Base-by-base conservation (phyloP, 2,329 filamentous ascomycete species). In the Sporothrix pallida region DNA sequence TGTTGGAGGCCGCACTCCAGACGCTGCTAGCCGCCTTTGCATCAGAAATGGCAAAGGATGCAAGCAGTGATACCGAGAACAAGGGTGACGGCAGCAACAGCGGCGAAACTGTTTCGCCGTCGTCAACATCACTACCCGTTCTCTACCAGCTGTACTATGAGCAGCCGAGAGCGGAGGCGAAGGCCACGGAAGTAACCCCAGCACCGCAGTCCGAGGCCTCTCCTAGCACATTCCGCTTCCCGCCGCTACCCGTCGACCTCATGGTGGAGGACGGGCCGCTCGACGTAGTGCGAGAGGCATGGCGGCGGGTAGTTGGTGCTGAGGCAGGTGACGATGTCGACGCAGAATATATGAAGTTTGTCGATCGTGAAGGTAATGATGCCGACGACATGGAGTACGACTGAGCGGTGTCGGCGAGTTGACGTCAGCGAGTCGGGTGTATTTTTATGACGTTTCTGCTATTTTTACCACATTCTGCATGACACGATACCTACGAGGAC, bases 181-280 rank as follows among this genome's bases (percentile, higher is more conserved):
- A 17, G 1, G 31, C 1, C 42, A 44, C 4, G 17, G 63, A 17
- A 58, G 23, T 37, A 37, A 37, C 31, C 31, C 5, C n/a, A 3
- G 50, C 6, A 9, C 9, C 17, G 15, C 52, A 15, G 60, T 8
- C 37, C 20, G 37, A 46, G 26, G 26, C 42, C 10, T 44, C 31
- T 44, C 62, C 37, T 13, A 15, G 42, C 4, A 44, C n/a, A 20
- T 81, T 91, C 60, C 81, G 83, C 1, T 89, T 96, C 74, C 86
- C 89, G 4, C 83, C 87, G 1, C 80, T 89, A 0, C 85, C 89
- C 2, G 81, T 91, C 9, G 90, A 92, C 76, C 86, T 97, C 8
- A 87, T 92, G 0, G 93, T 97, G 76, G 89, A 94, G 77, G 95
- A 98, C 77, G 79, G 83, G 0, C 83, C 90, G 1, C 82, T 98